phyloP scores from a whole-genome alignment of 306 rosid genomes.

The Rosa persica region DNA sequence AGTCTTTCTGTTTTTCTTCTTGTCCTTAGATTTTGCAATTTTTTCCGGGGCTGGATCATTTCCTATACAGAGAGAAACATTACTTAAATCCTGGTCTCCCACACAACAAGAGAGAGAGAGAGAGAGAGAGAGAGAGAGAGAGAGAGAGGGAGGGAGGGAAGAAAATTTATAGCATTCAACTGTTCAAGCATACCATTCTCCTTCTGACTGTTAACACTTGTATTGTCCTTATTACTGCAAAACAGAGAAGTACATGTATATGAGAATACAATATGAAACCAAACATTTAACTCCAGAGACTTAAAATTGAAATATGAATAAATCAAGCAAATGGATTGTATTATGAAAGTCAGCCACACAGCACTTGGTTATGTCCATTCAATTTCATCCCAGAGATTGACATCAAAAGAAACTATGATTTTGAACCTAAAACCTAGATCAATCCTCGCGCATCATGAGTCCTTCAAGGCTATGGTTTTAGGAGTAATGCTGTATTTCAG shows the following conservation, averaged over 20 bases:
- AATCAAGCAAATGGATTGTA: constrained; percentile 1
- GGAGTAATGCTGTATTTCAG: neutral
- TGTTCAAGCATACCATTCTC: constrained; percentile 47
- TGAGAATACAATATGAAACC: neutral
- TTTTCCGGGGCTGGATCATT: neutral
- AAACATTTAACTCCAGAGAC: constrained; percentile 8
- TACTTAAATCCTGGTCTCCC: neutral
- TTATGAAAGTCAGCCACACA: neutral
- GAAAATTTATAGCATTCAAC: neutral
- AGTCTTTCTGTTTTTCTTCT: constrained; percentile 21
- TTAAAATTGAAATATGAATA: neutral
- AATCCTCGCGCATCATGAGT: neutral
- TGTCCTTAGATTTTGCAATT: constrained; percentile 14
- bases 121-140: neutral
- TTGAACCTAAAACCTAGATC: neutral
- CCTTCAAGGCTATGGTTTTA: neutral
- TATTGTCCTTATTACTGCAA: constrained; percentile 43
- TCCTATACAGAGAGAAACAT: neutral
- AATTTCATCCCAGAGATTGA: neutral
- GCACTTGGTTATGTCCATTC: neutral
- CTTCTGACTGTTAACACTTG: constrained; percentile 31
- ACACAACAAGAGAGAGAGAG: neutral
- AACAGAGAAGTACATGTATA: constrained; percentile 22
- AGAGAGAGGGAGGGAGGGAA: neutral
- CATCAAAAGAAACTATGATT: neutral